A percentile compares a stretch with the other conserved stretches of the same genome.
Conservation (phyloP, 768 basidiomycete species). For the Mycena sanguinolenta region DNA sequence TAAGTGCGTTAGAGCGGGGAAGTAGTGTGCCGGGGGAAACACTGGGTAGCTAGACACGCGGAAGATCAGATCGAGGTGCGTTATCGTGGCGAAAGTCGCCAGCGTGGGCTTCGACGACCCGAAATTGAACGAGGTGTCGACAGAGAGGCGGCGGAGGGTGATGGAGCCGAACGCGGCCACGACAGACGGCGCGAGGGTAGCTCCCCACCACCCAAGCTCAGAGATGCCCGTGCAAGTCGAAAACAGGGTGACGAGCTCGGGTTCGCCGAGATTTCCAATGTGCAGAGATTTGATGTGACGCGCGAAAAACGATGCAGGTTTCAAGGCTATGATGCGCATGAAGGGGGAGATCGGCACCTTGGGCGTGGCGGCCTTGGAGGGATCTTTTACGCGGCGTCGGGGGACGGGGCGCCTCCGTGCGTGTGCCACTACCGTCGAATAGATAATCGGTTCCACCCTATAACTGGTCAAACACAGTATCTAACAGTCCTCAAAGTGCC, state of each 20-base stretch:
- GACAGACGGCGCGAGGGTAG: conserved; percentile 2
- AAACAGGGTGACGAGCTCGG: conserved; percentile 25
- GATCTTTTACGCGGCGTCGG: too few relatives aligned
- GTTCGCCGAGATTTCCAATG: conserved; percentile 20
- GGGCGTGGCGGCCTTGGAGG: too few relatives aligned
- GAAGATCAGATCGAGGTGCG: conserved; percentile 29
- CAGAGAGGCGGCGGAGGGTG: conserved; percentile 29
- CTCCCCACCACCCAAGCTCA: conserved; percentile 28
- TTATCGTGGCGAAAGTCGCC: conserved; percentile 10
- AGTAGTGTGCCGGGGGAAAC: conserved; percentile 1
- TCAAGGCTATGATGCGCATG: conserved; percentile 25
- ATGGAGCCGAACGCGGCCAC: neutral
- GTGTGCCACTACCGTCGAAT: conserved; percentile 20
- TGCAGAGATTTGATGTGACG: conserved; percentile 24
- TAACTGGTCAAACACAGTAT: neutral
- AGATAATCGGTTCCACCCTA: conserved; percentile 36
- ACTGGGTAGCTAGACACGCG: neutral
- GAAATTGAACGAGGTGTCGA: conserved; percentile 24
- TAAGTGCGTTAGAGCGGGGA: conserved; percentile 27
- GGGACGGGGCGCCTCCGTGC: too few relatives aligned
- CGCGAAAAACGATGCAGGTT: conserved; percentile 25
- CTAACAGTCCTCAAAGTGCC: neutral
- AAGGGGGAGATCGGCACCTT: conserved; percentile 19
- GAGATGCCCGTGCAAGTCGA: conserved; percentile 25
- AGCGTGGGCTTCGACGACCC: neutral